Evolutionary conservation across 192 early-diverging fungal species (phyloP).

Genomic region (Rhizophagus clarus): DNA sequence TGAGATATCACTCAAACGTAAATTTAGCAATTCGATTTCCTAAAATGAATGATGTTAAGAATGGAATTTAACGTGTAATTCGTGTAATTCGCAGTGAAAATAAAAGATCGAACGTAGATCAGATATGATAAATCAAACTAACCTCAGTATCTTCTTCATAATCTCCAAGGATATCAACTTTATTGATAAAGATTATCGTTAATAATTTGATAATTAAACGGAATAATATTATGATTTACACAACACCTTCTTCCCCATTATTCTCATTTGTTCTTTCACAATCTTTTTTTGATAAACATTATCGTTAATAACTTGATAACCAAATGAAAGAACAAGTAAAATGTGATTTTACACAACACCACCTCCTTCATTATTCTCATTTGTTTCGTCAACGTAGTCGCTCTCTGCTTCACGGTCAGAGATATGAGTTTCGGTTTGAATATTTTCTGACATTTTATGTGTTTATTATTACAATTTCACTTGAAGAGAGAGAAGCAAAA

Average conservation of each 20-base stretch:
- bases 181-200: neutral
- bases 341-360: neutral
- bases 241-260: too few relatives aligned
- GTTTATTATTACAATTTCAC: neutral
- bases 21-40: conserved; percentile 72
- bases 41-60: conserved; percentile 29
- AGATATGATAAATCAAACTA: neutral
- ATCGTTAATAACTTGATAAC: neutral
- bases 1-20: conserved; percentile 58
- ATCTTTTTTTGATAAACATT: neutral
- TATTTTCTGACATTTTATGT: neutral
- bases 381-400: too few relatives aligned
- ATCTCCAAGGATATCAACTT: neutral
- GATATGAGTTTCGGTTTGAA: neutral
- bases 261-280: too few relatives aligned
- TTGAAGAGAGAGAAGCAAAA: too few relatives aligned
- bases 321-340: neutral
- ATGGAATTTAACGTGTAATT: too few relatives aligned
- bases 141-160: conserved; percentile 13
- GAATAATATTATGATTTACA: too few relatives aligned
- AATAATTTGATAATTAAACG: too few relatives aligned
- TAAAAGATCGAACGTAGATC: neutral
- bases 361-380: neutral
- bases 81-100: neutral
- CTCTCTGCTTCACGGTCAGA: neutral